Evolutionary conservation across 2,329 filamentous ascomycete species (phyloP), one percentile per base, ranked within the genome.

Genomic region (Aspergillus sclerotialis): DNA sequence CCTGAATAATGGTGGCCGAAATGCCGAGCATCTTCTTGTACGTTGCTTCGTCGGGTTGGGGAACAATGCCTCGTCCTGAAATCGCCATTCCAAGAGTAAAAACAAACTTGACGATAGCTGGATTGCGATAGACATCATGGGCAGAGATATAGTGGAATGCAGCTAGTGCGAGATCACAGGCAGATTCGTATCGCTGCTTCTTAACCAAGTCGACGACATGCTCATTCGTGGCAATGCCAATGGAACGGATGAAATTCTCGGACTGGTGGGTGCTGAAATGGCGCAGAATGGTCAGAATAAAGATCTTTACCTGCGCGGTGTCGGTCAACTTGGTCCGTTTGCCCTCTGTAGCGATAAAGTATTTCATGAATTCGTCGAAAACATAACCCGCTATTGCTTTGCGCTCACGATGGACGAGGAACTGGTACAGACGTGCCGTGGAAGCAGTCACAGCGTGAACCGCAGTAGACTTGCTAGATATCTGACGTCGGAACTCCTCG

Each of bases 21-120:
- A 63, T 52, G 7, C 56, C 46, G 5, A 65, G 52, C 45, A 67
- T 55, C 34, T 61, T 60, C 49, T 64, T 60, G 39, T 59, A 59
- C 15, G 56, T 42, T 2, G 45, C 38, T 8, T 51, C 47, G 15
- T 64, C 60, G 13, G 56, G 55, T n/a, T 53, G 46, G 1, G 52
- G 53, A 8, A 52, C 48, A 28, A 61, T 46, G 26, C 59, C 58
- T 39, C 63, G 63, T 19, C 63, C 62, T 7, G 52, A 49, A 16
- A 63, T 43, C 29, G 45, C 39, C 25, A 63, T 48, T 33, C 58
- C 53, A 4, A 64, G 42, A 6, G 45, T 51, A 30, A 63, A 53
- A 12, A 55, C 50, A n/a, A 64, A 54, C 35, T 58, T 60, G 27
- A 57, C 50, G 18, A 58, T 54, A 1, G 38, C 45, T 3, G 50